These are phyloP conservation scores for Euphorbia schlechtendalii DNA, from an alignment of 441 rosid genomes.

Conservation along the genomic window DNA sequence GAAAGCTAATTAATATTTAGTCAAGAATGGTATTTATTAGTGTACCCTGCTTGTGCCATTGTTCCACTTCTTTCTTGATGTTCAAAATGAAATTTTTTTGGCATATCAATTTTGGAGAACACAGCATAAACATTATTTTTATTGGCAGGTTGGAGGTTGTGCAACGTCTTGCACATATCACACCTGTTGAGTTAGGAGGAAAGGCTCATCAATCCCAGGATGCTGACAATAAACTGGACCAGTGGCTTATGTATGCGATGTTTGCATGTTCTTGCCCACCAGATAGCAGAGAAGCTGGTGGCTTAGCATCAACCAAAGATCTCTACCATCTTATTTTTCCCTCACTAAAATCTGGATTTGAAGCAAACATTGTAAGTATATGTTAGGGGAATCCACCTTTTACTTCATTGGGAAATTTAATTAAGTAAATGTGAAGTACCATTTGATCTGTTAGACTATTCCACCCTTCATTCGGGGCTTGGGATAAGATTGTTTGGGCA, in stretches of 20 bases:
- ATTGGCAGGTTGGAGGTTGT: constrained; percentile 72
- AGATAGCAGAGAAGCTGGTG: constrained; percentile 74
- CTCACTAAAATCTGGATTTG: constrained; percentile 86
- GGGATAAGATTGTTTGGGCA: background rate
- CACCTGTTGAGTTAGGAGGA: constrained; percentile 93
- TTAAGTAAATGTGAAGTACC: too few relatives aligned
- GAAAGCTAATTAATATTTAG: constrained; percentile 3
- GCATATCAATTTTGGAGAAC: constrained; percentile 7
- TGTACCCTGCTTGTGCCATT: constrained; percentile 5
- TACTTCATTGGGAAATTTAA: background rate
- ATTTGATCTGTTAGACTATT: background rate
- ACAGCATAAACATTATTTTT: constrained; percentile 10
- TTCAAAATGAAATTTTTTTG: constrained; percentile 9
- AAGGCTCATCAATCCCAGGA: constrained; percentile 91
- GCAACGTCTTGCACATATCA: constrained; percentile 83
- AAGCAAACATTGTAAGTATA: constrained; percentile 73
- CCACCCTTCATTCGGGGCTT: background rate
- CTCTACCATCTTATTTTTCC: constrained; percentile 92
- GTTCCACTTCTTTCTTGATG: background rate
- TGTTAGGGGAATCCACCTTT: constrained; percentile 3
- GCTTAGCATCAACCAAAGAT: constrained; percentile 75
- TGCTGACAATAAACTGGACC: constrained; percentile 93
- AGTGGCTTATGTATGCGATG: constrained; percentile 97
- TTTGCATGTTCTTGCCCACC: constrained; percentile 98
- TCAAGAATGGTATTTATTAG: background rate